These are phyloP conservation scores for Neurospora sp. DNA, from an alignment of 495 filamentous ascomycete genomes.

Conservation along the genomic window DNA sequence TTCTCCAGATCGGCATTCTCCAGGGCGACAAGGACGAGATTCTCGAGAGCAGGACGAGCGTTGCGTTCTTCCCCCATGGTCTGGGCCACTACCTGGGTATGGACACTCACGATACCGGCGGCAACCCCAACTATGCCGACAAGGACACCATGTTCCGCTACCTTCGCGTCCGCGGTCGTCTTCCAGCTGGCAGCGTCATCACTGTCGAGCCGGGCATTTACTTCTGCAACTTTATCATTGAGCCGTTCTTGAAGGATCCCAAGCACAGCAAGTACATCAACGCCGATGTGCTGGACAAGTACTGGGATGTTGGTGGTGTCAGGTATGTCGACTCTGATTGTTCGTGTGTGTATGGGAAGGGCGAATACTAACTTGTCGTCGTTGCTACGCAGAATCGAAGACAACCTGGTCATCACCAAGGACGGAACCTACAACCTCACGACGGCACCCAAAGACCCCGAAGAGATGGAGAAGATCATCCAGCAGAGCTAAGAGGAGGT, in stretches of 20 bases:
- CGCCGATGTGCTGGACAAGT: conserved; percentile 58
- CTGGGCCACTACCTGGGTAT: conserved; percentile 87
- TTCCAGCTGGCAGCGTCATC: conserved; percentile 70
- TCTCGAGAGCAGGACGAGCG: conserved; percentile 60
- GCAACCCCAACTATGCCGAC: conserved; percentile 77
- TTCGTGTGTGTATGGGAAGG: neutral
- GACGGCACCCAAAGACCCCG: conserved; percentile 58
- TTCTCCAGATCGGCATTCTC: conserved; percentile 67
- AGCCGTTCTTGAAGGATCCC: conserved; percentile 62
- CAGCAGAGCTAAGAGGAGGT: conserved; percentile 10
- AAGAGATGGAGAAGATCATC: conserved; percentile 57
- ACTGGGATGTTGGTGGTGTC: conserved; percentile 87
- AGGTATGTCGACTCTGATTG: conserved; percentile 27
- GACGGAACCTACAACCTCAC: conserved; percentile 73
- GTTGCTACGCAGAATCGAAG: conserved; percentile 36
- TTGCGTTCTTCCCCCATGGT: conserved; percentile 88
- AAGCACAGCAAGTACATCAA: conserved; percentile 67
- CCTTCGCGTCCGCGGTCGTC: conserved; percentile 63
- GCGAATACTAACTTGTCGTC: conserved; percentile 5
- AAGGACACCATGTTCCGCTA: conserved; percentile 77
- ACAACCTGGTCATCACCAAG: conserved; percentile 71
- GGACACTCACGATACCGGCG: conserved; percentile 91
- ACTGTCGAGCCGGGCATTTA: conserved; percentile 93
- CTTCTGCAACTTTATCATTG: conserved; percentile 89
- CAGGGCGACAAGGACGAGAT: conserved; percentile 59